Evolutionary conservation across 257 asterid genomes (phyloP).

Genomic region (Lantana camara): DNA sequence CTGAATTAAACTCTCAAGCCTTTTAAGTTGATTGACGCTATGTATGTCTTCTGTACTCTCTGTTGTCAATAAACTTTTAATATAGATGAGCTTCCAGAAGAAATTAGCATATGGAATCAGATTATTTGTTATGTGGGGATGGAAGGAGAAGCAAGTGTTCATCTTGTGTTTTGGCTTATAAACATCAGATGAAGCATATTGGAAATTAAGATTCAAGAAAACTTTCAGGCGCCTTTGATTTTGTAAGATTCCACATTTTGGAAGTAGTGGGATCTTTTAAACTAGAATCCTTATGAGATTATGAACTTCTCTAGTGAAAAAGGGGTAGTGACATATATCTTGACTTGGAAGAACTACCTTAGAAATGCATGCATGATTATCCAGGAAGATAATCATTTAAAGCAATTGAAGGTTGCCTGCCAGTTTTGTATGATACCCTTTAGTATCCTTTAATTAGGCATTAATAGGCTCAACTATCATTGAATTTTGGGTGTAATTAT

Average conservation of each 20-base stretch:
- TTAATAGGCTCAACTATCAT: background rate
- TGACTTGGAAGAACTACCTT: conserved; percentile 7
- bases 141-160: background rate
- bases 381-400: background rate
- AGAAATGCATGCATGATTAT: background rate
- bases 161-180: background rate
- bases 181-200: background rate
- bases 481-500: background rate
- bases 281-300: background rate
- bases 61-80: background rate
- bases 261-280: background rate
- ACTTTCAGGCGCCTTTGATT: background rate
- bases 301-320: background rate
- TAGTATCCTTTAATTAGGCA: background rate
- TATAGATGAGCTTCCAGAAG: background rate
- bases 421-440: background rate
- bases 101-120: background rate
- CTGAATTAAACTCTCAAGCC: background rate
- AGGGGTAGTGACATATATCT: background rate
- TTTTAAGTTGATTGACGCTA: background rate
- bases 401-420: conserved; percentile 3
- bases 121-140: conserved; percentile 5
- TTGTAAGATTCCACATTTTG: conserved; percentile 1
- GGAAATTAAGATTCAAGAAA: background rate
- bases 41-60: background rate